Base-by-base conservation (phyloP, 1,139 yeast species). In the Saccharomyces hybrid region DNA sequence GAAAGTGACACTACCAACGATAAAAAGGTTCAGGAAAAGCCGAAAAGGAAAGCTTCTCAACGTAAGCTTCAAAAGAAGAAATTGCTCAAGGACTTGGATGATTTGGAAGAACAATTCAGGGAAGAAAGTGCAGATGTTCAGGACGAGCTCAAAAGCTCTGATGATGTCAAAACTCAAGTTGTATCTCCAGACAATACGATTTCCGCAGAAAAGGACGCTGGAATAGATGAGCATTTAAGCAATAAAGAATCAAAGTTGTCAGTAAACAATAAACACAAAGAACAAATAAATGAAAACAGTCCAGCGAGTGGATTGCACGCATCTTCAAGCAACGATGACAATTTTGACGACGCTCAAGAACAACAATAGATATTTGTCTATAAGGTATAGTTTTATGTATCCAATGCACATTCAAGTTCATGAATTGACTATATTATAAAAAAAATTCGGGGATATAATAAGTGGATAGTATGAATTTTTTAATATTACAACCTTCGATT, bases 321-420 rank as follows among this genome's bases (percentile, higher is more conserved):
- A 29, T 46, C 27, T 16, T 57, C 58, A 16, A 54, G 51, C 42
- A 42, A 50, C n/a, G 57, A 56, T 16, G 60, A 58, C 11, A 51
- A 50, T 12, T 57, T 52, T 29, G 60, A 57, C 46, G 61, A 58
- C 19, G 59, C 58, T 19, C 53, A 52, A 32, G 61, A 58, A 49
- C 54, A 49, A 19, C 56, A 57, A 19, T 52, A 50, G 24, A 49
- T 27, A 29, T n/a, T 14, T 47, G 27, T 34, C 7, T 27, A 12
- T 34, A 14, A 34, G 24, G 34, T 34, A 19, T 34, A 24, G 14
- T n/a, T 49, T 34, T 31, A 49, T 28, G 44, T 38, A 19, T 19
- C 26, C n/a, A 8, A 29, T 47, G 32, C 14, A 28, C n/a, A 28
- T 47, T 26, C 16, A 29, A 27, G 12, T 12, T 46, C 28, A 24